Conservation (phyloP, 2,329 filamentous ascomycete species). For the Curvularia lunata region DNA sequence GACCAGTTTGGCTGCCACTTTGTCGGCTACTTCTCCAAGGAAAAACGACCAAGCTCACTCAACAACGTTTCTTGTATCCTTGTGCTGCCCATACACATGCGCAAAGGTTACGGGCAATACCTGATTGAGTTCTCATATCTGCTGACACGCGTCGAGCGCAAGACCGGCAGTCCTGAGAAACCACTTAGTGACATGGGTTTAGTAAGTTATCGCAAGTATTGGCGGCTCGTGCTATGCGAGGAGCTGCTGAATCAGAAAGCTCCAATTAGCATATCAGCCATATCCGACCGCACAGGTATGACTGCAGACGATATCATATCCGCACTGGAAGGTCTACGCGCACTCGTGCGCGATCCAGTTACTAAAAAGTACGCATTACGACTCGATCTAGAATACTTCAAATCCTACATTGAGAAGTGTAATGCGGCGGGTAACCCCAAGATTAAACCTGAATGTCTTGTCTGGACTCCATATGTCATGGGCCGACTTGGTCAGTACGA, state of each 20-base stretch:
- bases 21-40: constrained; percentile 99
- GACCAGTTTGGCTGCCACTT: constrained; percentile 93
- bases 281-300: constrained; percentile 91
- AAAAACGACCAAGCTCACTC: constrained; percentile 90
- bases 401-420: constrained; percentile 86
- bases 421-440: constrained; percentile 87
- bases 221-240: constrained; percentile 86
- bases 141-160: constrained; percentile 87
- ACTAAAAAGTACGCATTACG: constrained; percentile 90
- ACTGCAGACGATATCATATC: constrained; percentile 96
- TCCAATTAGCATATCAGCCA: constrained; percentile 64
- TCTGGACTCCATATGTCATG: constrained; percentile 98
- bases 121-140: constrained; percentile 99
- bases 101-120: constrained; percentile 95
- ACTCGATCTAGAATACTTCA: constrained; percentile 83
- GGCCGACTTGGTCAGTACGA: constrained; percentile 85
- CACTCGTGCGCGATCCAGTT: constrained; percentile 85
- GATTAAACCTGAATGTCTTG: constrained; percentile 78
- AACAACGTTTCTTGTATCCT: constrained; percentile 99
- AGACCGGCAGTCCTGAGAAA: constrained; percentile 96
- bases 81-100: constrained; percentile 93
- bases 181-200: constrained; percentile 97
- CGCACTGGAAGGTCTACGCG: constrained; percentile 86
- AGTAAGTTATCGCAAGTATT: constrained; percentile 97
- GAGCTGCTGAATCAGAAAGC: constrained; percentile 72